These are phyloP conservation scores for Pseudogymnoascus sp. DNA, from an alignment of 2,329 filamentous ascomycete species.

Conservation along the genomic window DNA sequence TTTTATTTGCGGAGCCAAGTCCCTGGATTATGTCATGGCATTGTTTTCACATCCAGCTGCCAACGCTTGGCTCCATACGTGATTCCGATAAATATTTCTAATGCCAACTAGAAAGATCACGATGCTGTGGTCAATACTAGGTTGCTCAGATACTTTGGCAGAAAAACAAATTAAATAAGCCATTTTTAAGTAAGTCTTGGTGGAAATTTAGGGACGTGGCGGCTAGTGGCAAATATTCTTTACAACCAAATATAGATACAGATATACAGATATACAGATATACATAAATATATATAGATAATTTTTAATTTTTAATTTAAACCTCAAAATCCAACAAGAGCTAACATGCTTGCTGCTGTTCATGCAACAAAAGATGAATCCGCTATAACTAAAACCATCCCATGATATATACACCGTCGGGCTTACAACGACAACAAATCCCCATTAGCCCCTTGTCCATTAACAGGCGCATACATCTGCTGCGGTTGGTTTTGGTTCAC, in stretches of 20 bases:
- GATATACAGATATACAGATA: not conserved
- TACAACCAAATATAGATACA: not conserved
- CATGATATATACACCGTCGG: not conserved
- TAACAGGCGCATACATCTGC: constrained; percentile 64
- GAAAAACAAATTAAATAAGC: not conserved
- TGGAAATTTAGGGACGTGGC: not conserved
- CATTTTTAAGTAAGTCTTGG: not conserved
- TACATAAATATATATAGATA: no score
- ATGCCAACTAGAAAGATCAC: not conserved
- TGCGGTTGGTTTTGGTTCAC: constrained; percentile 79
- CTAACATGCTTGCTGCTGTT: not conserved
- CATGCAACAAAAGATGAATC: not conserved
- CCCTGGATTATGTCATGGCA: constrained; percentile 2
- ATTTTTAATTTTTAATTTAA: not conserved
- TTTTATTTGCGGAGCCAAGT: constrained; percentile 7
- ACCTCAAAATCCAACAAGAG: not conserved
- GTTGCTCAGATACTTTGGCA: not conserved
- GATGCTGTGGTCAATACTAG: not conserved
- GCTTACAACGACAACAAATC: constrained; percentile 62
- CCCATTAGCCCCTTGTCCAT: constrained; percentile 58
- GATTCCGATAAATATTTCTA: constrained; percentile 8
- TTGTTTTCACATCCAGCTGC: not conserved
- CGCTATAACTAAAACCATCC: not conserved
- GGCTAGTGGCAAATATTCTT: not conserved
- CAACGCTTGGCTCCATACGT: not conserved